phyloP scores from a whole-genome alignment of 148 eudicot genomes.

The Euryodendron excelsum region DNA sequence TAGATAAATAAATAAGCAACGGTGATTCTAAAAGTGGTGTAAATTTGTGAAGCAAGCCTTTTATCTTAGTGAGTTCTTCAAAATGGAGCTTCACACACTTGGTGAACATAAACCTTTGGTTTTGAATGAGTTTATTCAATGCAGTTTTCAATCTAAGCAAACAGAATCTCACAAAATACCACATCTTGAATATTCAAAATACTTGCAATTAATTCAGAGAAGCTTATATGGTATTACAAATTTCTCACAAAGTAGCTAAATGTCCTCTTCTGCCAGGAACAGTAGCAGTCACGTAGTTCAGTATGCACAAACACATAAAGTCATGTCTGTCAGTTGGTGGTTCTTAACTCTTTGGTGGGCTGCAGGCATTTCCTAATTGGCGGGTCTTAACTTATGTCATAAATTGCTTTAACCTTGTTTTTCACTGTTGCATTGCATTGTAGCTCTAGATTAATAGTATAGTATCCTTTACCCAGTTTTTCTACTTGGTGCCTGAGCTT shows the following conservation, averaged over 20 bases:
- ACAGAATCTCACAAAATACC: too few species aligned
- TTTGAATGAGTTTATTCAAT: too few species aligned
- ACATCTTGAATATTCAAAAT: too few species aligned
- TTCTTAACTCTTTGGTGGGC: background rate
- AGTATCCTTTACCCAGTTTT: background rate
- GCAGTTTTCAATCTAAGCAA: too few species aligned
- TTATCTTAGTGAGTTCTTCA: too few species aligned
- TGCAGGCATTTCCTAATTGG: background rate
- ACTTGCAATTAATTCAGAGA: too few species aligned
- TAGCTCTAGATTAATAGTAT: background rate
- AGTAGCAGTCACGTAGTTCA: background rate
- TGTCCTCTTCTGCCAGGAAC: background rate
- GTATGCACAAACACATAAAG: background rate
- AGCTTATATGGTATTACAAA: background rate
- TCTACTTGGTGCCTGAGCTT: background rate
- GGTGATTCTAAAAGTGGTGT: too few species aligned
- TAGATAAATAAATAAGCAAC: too few species aligned
- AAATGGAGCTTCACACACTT: too few species aligned
- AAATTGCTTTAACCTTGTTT: background rate
- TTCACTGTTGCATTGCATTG: background rate
- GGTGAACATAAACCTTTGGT: too few species aligned
- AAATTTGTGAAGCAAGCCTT: too few species aligned
- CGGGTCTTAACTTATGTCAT: background rate
- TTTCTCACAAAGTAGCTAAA: background rate
- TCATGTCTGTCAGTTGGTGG: background rate